Base-by-base conservation (phyloP, 257 asterid species). In the Marsdenia floribunda region DNA sequence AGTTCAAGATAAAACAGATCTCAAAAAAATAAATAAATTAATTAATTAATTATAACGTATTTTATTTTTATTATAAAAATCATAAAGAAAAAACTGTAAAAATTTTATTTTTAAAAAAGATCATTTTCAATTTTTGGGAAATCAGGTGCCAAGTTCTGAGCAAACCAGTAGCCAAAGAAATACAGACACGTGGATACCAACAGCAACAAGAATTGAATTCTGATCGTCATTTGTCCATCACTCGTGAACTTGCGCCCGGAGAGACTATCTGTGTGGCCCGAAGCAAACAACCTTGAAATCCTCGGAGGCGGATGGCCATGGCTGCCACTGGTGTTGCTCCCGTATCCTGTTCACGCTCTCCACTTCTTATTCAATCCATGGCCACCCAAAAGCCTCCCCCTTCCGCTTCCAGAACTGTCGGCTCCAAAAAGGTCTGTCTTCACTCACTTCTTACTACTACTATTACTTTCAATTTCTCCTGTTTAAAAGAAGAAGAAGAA, bases 361-460 rank as follows among this genome's bases (percentile, higher is more conserved):
- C 90, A 64, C 87, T 89, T 70, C 82, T 82, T 5, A 78, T 90
- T 77, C 87, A 80, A 77, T 89, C 97, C 73, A 90, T 90, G 92
- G 96, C 97, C 71, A 79, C 89, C 29, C 86, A 82, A 79, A 86
- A 90, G 80, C 85, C 91, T 77, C 55, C 8, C 22, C 80, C 89
- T 44, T 68, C 91, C 3, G 83, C 91, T 38, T 49, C 90, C 22
- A 89, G 74, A 75, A 86, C 96, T 35, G 77, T 86, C 49, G 13
- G 70, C 85, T 85, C 97, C 29, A 91, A 83, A 72, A 93, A 89
- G 96, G 98, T 92, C 6, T 46, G 52, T 50, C 58, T 55, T 55
- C 29, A 57, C 16, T 37, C n/a, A 49, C 21, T 66, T 46, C 9
- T 16, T 66, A 13, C 16, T 18, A 22, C n/a, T 29, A 10, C 22